phyloP scores from a whole-genome alignment of 306 rosid genomes.

The Carpinus fangiana region DNA sequence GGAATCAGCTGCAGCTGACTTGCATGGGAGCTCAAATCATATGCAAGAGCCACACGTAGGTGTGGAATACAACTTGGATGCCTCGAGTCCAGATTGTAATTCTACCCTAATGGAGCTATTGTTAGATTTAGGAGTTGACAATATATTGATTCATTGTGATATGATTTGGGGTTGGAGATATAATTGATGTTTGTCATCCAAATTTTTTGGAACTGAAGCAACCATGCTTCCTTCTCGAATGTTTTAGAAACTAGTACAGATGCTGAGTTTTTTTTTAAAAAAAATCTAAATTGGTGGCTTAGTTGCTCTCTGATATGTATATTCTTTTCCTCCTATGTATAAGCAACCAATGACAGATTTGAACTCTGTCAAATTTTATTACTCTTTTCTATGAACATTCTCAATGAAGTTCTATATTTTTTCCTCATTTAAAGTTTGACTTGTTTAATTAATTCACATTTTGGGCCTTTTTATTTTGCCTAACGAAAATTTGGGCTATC shows the following conservation, averaged over 20 bases:
- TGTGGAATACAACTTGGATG: slow-evolving; percentile 40
- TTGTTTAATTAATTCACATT: too few species aligned
- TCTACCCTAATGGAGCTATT: slow-evolving; percentile 44
- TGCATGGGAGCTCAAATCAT: slow-evolving; percentile 33
- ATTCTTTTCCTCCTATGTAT: too few species aligned
- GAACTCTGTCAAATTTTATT: too few species aligned
- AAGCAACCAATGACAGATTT: too few species aligned
- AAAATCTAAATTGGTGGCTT: too few species aligned
- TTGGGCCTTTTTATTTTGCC: slow-evolving; percentile 24
- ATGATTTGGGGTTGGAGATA: neutral
- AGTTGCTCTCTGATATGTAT: too few species aligned
- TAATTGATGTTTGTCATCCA: neutral
- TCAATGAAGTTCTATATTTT: too few species aligned
- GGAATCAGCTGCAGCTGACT: neutral
- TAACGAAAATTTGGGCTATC: slow-evolving; percentile 75
- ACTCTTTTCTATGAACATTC: too few species aligned
- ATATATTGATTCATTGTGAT: slow-evolving; percentile 37
- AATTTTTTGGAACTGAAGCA: neutral
- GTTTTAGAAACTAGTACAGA: too few species aligned
- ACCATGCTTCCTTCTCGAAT: neutral
- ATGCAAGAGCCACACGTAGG: slow-evolving; percentile 36
- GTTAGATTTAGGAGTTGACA: slow-evolving; percentile 6
- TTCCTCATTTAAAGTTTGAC: too few species aligned
- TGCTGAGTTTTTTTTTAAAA: too few species aligned
- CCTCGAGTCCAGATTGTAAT: slow-evolving; percentile 60